Conservation (phyloP, 345 rosid species). For the Gossypium stocksii region DNA sequence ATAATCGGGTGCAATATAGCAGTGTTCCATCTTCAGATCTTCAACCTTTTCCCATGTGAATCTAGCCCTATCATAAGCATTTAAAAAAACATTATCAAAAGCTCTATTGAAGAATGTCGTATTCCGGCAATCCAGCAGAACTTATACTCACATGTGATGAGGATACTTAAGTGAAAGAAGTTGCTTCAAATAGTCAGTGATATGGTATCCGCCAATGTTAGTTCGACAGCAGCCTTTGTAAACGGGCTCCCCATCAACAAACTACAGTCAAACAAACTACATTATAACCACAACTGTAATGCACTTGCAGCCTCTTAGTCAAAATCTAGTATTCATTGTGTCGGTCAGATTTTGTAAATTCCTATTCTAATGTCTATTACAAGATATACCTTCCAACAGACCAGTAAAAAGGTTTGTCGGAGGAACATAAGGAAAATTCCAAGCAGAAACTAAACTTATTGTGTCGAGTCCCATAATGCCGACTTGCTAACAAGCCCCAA, state of each 20-base stretch:
- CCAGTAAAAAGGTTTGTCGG: not conserved
- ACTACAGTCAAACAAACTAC: constrained; percentile 33
- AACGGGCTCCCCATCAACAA: constrained; percentile 77
- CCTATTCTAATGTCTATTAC: not conserved
- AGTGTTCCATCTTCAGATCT: constrained; percentile 92
- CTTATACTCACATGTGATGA: constrained; percentile 65
- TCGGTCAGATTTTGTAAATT: not conserved
- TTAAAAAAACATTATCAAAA: constrained; percentile 9
- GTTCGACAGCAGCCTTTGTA: constrained; percentile 79
- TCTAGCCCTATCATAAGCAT: constrained; percentile 47
- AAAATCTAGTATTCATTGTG: not conserved
- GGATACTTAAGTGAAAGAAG: constrained; percentile 92
- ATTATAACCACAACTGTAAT: not conserved
- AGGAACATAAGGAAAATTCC: not conserved
- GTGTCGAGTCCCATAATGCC: not conserved
- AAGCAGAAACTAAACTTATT: not conserved
- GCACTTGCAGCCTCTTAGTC: not conserved
- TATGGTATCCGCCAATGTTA: constrained; percentile 86
- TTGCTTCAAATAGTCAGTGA: constrained; percentile 83
- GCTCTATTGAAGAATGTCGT: not conserved
- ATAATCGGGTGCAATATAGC: constrained; percentile 77
- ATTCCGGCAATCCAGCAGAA: constrained; percentile 10
- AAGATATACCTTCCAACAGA: not conserved
- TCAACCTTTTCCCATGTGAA: constrained; percentile 94
- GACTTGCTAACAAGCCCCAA: not conserved